Conservation (phyloP, 2,329 filamentous ascomycete genomes). For the Colletotrichum cordylinicola region DNA sequence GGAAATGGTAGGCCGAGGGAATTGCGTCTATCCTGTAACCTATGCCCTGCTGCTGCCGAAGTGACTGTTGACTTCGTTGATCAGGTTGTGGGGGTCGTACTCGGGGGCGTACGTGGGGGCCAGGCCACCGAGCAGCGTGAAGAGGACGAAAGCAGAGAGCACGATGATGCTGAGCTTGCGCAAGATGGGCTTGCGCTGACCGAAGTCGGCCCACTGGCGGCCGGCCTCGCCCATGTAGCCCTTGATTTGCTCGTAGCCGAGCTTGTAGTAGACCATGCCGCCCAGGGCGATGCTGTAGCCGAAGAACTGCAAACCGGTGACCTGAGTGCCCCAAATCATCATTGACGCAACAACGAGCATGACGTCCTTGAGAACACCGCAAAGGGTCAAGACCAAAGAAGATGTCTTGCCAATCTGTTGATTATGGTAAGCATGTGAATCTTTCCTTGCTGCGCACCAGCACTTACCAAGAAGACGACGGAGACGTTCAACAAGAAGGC, state of each 20-base stretch:
- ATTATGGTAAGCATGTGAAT: slow-evolving; percentile 28
- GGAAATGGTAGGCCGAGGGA: background rate
- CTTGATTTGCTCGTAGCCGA: slow-evolving; percentile 83
- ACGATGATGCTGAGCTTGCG: slow-evolving; percentile 79
- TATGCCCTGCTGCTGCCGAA: slow-evolving; percentile 43
- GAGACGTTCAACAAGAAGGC: slow-evolving; percentile 86
- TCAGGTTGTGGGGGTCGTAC: slow-evolving; percentile 57
- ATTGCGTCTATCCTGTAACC: background rate
- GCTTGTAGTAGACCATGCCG: slow-evolving; percentile 87
- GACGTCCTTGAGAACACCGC: slow-evolving; percentile 88
- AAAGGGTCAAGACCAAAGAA: slow-evolving; percentile 84
- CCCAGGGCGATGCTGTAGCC: slow-evolving; percentile 81
- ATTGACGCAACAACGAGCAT: slow-evolving; percentile 81
- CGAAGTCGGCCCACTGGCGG: slow-evolving; percentile 87
- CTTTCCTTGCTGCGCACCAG: background rate
- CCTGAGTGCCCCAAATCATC: slow-evolving; percentile 80
- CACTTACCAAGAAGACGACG: slow-evolving; percentile 81
- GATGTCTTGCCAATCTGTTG: slow-evolving; percentile 86
- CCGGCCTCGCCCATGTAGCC: slow-evolving; percentile 75
- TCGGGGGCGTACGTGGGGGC: slow-evolving; percentile 65
- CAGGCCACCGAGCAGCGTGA: slow-evolving; percentile 73
- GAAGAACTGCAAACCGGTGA: slow-evolving; percentile 79
- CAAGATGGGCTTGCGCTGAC: slow-evolving; percentile 74
- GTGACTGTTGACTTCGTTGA: slow-evolving; percentile 54
- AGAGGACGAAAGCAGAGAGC: slow-evolving; percentile 65